phyloP scores from a whole-genome alignment of 2,329 filamentous ascomycete species.

The Hyphodiscus sp. region DNA sequence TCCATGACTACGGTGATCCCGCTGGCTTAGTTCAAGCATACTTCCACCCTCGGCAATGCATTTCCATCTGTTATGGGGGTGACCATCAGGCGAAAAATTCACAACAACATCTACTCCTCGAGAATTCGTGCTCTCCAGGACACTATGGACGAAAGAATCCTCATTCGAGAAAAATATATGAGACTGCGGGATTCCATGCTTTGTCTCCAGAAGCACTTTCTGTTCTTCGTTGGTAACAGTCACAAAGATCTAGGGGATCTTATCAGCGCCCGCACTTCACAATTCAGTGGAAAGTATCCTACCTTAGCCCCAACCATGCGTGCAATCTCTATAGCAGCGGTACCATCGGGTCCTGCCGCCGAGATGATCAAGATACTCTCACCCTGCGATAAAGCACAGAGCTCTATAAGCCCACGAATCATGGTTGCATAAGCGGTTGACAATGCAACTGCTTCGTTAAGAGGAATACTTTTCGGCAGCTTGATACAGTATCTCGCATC shows the following conservation, averaged over 20 bases:
- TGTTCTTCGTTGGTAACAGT: slow-evolving; percentile 17
- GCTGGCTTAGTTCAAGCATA: slow-evolving; percentile 33
- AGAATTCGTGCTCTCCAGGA: slow-evolving; percentile 18
- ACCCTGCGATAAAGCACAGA: neutral
- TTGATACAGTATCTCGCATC: no score
- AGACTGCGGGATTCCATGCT: neutral
- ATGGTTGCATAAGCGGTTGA: no score
- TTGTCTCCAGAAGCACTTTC: slow-evolving; percentile 2
- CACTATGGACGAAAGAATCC: slow-evolving; percentile 11
- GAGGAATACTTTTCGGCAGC: no score
- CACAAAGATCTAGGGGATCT: slow-evolving; percentile 11
- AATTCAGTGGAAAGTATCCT: no score
- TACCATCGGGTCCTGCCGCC: slow-evolving; percentile 28
- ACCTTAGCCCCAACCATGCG: slow-evolving; percentile 23
- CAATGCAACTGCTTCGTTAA: no score
- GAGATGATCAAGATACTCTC: slow-evolving; percentile 26
- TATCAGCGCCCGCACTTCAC: no score
- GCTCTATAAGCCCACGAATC: no score
- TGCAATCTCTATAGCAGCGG: slow-evolving; percentile 28
- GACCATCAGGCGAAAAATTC: slow-evolving; percentile 21
- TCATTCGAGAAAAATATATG: slow-evolving; percentile 4
- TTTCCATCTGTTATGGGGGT: slow-evolving; percentile 25
- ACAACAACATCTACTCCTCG: slow-evolving; percentile 24
- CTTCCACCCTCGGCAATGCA: slow-evolving; percentile 31
- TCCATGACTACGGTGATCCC: no score